Percentiles rank a stretch among this genome's conserved stretches.
Evolutionary conservation across 139 green algal genomes (phyloP).

Genomic region (Limnomonas spitsbergensis): DNA sequence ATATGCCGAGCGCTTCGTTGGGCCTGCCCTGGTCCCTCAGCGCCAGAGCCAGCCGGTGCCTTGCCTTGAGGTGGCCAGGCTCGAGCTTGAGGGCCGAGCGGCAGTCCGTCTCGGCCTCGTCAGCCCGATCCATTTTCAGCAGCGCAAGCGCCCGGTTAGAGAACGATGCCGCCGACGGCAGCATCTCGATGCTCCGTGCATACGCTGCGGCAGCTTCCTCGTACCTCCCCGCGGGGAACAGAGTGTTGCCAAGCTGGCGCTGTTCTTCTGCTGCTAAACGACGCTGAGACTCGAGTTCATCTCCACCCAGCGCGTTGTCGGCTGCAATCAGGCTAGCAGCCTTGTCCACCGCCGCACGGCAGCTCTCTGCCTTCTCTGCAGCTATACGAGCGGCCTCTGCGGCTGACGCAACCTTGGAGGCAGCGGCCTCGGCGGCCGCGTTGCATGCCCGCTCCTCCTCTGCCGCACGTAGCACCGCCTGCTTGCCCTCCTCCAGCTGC

Average conservation of each 20-base stretch:
- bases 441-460: not conserved
- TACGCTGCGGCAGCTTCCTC: constrained; percentile 26
- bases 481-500: not conserved
- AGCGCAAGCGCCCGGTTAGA: constrained; percentile 33
- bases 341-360: not conserved
- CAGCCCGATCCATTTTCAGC: constrained; percentile 23
- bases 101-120: constrained; percentile 27
- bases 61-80: constrained; percentile 18
- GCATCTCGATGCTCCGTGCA: constrained; percentile 14
- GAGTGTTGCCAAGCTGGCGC: constrained; percentile 27
- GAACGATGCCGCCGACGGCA: constrained; percentile 22
- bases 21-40: constrained; percentile 2
- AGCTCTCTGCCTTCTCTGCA: not conserved
- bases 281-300: not conserved
- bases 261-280: not conserved
- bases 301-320: not conserved
- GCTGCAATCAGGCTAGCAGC: too few relatives aligned
- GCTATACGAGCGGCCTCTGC: not conserved
- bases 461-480: not conserved
- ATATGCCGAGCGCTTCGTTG: not conserved
- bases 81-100: constrained; percentile 28
- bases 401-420: not conserved
- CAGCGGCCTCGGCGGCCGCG: not conserved
- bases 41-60: not conserved
- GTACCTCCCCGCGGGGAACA: constrained; percentile 21